Evolutionary conservation across 495 filamentous ascomycete species (phyloP).

Genomic region (Apodospora peruviana): DNA sequence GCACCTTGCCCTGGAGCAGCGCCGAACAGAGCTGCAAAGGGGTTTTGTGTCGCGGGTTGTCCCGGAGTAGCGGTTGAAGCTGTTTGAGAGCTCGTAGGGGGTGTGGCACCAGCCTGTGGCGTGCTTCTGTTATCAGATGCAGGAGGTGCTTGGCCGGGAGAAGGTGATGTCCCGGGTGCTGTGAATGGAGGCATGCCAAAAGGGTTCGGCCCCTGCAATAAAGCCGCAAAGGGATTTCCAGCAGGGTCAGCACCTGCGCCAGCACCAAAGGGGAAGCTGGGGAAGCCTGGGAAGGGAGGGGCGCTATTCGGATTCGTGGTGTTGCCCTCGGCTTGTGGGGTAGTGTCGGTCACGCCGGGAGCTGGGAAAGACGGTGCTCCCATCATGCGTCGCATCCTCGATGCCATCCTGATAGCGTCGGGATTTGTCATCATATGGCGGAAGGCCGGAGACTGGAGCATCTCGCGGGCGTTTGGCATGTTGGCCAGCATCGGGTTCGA

Average conservation of each 20-base stretch:
- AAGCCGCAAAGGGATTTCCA: conserved; percentile 68
- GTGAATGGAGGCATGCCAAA: conserved; percentile 7
- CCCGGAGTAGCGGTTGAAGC: conserved; percentile 1
- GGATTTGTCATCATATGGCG: conserved; percentile 96
- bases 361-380: conserved; percentile 63
- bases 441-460: conserved; percentile 81
- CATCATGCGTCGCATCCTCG: conserved; percentile 71
- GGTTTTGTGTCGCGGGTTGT: conserved; percentile 3
- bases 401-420: conserved; percentile 68
- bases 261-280: conserved; percentile 18
- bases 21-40: conserved; percentile 33
- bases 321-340: conserved; percentile 26
- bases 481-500: conserved; percentile 82
- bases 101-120: background rate
- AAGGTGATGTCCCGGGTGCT: conserved; percentile 11
- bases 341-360: conserved; percentile 79
- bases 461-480: conserved; percentile 74
- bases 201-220: conserved; percentile 46
- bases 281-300: conserved; percentile 34
- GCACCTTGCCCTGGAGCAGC: conserved; percentile 1
- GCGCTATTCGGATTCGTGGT: conserved; percentile 12
- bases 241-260: conserved; percentile 39
- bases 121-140: background rate
- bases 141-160: conserved; percentile 17
- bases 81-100: background rate